These are phyloP conservation scores for Quercus wislizeni DNA, from an alignment of 306 rosid species.

Conservation along the genomic window DNA sequence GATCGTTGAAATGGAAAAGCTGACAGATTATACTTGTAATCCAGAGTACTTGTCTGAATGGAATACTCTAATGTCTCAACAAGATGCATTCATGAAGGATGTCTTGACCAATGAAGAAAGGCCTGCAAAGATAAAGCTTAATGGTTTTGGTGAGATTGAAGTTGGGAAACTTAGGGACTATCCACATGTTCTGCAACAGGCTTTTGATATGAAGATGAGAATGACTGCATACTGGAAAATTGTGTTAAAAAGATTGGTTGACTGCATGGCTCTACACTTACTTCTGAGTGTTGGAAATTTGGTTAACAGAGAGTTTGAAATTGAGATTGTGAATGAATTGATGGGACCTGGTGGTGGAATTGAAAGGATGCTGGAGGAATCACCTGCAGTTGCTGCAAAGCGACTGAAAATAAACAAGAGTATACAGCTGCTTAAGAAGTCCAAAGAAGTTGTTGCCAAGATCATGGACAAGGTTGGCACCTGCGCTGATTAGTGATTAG, in stretches of 20 bases:
- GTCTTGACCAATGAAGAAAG: background rate
- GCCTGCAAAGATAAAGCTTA: background rate
- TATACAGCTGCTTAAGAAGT: conserved; percentile 21
- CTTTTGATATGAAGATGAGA: conserved; percentile 49
- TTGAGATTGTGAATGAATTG: conserved; percentile 34
- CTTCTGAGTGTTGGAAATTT: conserved; percentile 25
- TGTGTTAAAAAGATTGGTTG: conserved; percentile 42
- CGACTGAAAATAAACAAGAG: conserved; percentile 34
- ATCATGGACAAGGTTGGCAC: conserved; percentile 39
- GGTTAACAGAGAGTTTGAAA: conserved; percentile 31
- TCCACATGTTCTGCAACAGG: conserved; percentile 17
- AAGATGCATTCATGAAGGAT: conserved; percentile 4
- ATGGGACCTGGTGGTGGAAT: conserved; percentile 34
- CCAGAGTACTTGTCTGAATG: conserved; percentile 35
- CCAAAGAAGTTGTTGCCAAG: conserved; percentile 18
- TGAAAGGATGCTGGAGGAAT: conserved; percentile 49
- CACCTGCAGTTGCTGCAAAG: conserved; percentile 37
- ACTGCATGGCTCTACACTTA: conserved; percentile 38
- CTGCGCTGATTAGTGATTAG: background rate
- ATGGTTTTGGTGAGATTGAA: conserved; percentile 37
- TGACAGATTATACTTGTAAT: conserved; percentile 44
- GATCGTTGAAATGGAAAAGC: conserved; percentile 50
- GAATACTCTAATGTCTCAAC: conserved; percentile 18
- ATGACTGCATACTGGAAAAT: conserved; percentile 59
- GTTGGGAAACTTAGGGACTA: conserved; percentile 22